Evolutionary conservation across 2,329 filamentous ascomycete species (phyloP).

Genomic region (Fusarium subglutinans): DNA sequence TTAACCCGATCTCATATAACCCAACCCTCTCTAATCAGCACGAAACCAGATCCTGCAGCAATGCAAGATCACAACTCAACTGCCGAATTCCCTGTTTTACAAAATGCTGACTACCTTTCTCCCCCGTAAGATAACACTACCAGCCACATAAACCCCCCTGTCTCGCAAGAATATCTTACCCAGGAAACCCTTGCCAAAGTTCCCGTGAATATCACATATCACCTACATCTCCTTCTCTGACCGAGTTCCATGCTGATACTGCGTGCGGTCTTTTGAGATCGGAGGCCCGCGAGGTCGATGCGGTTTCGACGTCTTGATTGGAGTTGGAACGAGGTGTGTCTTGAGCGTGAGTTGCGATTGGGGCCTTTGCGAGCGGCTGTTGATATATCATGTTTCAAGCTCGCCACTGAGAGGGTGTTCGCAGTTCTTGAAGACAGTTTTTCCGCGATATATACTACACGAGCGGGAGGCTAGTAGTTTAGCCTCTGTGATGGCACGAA

Average conservation of each 20-base stretch:
- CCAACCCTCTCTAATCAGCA: not conserved
- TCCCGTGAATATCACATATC: slow-evolving; percentile 20
- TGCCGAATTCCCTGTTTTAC: not conserved
- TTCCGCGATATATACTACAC: not conserved
- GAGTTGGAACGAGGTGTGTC: not conserved
- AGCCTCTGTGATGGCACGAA: not conserved
- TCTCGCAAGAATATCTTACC: slow-evolving; percentile 1
- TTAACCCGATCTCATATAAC: not conserved
- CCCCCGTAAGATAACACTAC: not conserved
- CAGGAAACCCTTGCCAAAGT: slow-evolving; percentile 16
- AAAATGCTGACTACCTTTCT: not conserved
- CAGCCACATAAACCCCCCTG: slow-evolving; percentile 6
- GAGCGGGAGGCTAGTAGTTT: not conserved
- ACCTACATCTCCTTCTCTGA: not conserved
- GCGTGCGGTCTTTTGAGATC: slow-evolving; percentile 7
- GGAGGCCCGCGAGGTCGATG: not conserved
- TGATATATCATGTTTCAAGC: not conserved
- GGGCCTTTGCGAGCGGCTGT: not conserved
- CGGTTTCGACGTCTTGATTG: not conserved
- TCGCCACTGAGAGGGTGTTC: not conserved
- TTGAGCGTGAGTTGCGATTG: not conserved
- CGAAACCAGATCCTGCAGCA: not conserved
- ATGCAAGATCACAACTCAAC: not conserved
- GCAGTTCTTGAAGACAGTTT: not conserved
- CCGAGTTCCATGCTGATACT: slow-evolving; percentile 6